Evolutionary conservation across 805 yeast genomes (phyloP).

Genomic region (Metschnikowia borealis): DNA sequence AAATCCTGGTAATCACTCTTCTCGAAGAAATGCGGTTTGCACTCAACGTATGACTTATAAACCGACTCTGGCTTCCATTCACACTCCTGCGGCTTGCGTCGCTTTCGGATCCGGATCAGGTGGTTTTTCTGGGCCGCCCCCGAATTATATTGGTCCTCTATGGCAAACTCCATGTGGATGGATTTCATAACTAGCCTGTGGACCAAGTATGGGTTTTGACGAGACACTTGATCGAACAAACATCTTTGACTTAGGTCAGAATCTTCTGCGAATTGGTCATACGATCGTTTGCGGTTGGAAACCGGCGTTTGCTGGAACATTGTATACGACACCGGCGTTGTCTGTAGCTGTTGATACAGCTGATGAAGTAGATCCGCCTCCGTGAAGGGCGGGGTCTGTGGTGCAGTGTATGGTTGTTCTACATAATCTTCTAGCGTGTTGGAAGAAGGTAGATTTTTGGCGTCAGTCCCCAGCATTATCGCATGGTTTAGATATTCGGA

Average conservation of each 20-base stretch:
- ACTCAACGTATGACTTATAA: constrained; percentile 16
- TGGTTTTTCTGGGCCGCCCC: neutral
- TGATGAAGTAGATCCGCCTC: constrained; percentile 1
- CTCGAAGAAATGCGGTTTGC: constrained; percentile 25
- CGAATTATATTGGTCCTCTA: constrained; percentile 13
- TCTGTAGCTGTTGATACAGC: neutral
- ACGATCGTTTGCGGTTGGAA: constrained; percentile 1
- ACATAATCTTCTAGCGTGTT: neutral
- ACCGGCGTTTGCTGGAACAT: constrained; percentile 3
- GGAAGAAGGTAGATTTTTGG: constrained; percentile 3
- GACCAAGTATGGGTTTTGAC: constrained; percentile 13
- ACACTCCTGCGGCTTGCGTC: constrained; percentile 15
- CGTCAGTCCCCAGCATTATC: neutral
- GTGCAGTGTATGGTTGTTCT: constrained; percentile 2
- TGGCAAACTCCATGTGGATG: constrained; percentile 13
- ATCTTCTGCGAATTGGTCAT: neutral
- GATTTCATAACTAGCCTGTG: constrained; percentile 13
- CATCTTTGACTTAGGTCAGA: constrained; percentile 5
- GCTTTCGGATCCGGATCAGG: constrained; percentile 10
- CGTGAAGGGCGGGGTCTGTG: constrained; percentile 3
- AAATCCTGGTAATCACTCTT: constrained; percentile 26
- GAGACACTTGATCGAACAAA: constrained; percentile 12
- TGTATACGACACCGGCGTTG: neutral
- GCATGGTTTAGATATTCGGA: constrained; percentile 3
- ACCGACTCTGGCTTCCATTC: constrained; percentile 21